Evolutionary conservation across 345 rosid genomes (phyloP).

Genomic region (Firmiana major): DNA sequence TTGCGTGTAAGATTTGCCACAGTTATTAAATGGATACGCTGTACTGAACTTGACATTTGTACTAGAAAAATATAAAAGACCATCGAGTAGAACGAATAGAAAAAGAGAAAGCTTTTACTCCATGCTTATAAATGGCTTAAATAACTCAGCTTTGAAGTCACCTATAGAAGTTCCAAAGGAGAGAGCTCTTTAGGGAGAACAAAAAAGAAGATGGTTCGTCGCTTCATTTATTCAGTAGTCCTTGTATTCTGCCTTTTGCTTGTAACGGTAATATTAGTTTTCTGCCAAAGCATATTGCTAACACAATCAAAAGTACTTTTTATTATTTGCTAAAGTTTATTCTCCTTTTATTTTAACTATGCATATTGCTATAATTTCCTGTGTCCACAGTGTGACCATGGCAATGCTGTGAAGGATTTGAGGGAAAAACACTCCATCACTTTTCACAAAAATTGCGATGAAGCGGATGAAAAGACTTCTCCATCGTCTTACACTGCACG

Average conservation of each 20-base stretch:
- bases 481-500: neutral
- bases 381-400: neutral
- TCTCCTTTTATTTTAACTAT: neutral
- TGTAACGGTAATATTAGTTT: neutral
- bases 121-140: neutral
- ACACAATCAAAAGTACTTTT: too few species aligned
- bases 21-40: neutral
- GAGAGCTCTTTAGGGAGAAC: neutral
- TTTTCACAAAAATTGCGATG: neutral
- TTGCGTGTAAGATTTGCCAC: neutral
- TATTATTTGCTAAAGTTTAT: neutral
- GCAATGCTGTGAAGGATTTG: neutral
- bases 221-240: neutral
- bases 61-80: neutral
- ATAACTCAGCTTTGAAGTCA: neutral
- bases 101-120: neutral
- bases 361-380: neutral
- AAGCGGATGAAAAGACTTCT: neutral
- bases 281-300: neutral
- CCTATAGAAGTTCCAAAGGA: neutral
- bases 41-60: neutral
- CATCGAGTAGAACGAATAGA: neutral
- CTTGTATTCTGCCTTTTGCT: neutral
- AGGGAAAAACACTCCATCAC: neutral
- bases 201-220: neutral